Conservation (phyloP, 2,329 filamentous ascomycete species). For the Trichoderma sp. region DNA sequence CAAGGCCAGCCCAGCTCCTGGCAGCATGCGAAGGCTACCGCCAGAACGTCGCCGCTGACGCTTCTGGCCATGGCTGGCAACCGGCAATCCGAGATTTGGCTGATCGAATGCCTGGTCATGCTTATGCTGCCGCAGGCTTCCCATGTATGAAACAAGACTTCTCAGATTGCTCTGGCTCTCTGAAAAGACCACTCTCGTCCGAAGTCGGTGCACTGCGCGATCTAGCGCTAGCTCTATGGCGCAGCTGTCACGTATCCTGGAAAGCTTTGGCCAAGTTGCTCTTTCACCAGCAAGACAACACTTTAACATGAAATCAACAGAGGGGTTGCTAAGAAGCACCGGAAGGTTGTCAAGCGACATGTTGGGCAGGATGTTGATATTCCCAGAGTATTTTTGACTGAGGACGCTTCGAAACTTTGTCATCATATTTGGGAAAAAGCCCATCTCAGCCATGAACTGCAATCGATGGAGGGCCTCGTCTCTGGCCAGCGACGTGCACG, state of each 20-base stretch:
- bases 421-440: slow-evolving; percentile 75
- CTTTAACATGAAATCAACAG: slow-evolving; percentile 79
- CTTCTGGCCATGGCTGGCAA: slow-evolving; percentile 37
- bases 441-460: slow-evolving; percentile 77
- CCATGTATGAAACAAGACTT: slow-evolving; percentile 41
- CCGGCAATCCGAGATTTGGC: slow-evolving; percentile 30
- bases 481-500: slow-evolving; percentile 71
- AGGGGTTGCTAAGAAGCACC: slow-evolving; percentile 79
- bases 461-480: slow-evolving; percentile 80
- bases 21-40: slow-evolving; percentile 48
- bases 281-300: slow-evolving; percentile 77
- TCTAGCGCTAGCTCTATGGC: slow-evolving; percentile 87
- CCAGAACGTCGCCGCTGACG: slow-evolving; percentile 53
- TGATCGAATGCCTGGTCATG: slow-evolving; percentile 26
- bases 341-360: slow-evolving; percentile 74
- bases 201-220: slow-evolving; percentile 67
- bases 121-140: slow-evolving; percentile 33
- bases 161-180: slow-evolving; percentile 64
- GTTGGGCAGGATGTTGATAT: slow-evolving; percentile 90
- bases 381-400: slow-evolving; percentile 88
- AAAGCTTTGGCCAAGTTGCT: slow-evolving; percentile 89
- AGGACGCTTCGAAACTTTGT: slow-evolving; percentile 80
- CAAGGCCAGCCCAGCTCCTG: slow-evolving; percentile 40
- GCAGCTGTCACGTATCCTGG: slow-evolving; percentile 81
- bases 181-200: slow-evolving; percentile 69